Conservation (phyloP, 2,329 filamentous ascomycete genomes). For the Cercospora sesami region DNA sequence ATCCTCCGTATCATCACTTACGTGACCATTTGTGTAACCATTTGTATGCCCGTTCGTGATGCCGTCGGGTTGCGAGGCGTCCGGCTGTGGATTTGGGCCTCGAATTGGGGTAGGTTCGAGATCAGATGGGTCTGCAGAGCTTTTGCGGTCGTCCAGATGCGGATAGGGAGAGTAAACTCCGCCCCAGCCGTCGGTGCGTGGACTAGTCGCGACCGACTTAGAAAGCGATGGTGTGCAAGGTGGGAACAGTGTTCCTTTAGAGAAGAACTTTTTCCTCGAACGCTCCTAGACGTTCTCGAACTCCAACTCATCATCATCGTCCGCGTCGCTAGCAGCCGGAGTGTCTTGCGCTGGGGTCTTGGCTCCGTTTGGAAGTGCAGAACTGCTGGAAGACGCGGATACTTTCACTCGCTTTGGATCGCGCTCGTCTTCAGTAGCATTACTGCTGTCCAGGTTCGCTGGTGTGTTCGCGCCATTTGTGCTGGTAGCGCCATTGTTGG, state of each 20-base stretch:
- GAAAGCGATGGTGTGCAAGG: not conserved
- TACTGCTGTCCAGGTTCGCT: conserved; percentile 34
- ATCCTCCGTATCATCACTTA: not conserved
- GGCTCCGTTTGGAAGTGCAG: conserved; percentile 23
- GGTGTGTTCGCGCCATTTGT: conserved; percentile 28
- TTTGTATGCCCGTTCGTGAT: not conserved
- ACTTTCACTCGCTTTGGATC: conserved; percentile 63
- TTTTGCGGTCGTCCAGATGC: not conserved
- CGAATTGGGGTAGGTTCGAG: not conserved
- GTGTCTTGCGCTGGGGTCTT: conserved; percentile 35
- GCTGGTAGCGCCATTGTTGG: conserved; percentile 35
- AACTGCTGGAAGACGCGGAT: conserved; percentile 48
- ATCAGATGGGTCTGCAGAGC: not conserved
- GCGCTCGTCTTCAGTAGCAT: conserved; percentile 46
- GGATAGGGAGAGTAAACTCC: not conserved
- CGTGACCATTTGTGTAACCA: not conserved
- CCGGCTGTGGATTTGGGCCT: not conserved
- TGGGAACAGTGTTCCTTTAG: not conserved
- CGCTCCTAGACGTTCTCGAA: conserved; percentile 45
- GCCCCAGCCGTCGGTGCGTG: not conserved
- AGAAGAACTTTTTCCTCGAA: not conserved
- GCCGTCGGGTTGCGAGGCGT: not conserved
- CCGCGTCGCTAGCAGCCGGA: conserved; percentile 44
- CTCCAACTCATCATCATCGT: conserved; percentile 49
- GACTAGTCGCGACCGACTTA: not conserved